Percentiles rank a stretch among this genome's conserved stretches.
phyloP scores from a whole-genome alignment of 139 green algal species.

The Pleodorina starrii region DNA sequence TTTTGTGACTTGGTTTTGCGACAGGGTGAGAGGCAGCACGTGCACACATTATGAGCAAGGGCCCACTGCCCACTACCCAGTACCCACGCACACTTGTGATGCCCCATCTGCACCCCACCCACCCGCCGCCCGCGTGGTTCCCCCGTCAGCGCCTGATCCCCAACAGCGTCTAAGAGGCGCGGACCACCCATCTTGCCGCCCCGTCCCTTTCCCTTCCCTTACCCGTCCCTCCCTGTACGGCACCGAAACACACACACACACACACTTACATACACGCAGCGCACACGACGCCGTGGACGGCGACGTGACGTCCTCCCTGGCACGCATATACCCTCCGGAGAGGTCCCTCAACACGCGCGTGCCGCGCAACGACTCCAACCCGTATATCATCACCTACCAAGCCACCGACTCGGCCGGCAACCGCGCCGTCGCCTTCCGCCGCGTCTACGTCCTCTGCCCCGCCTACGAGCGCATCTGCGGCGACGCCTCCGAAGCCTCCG shows the following conservation, averaged over 20 bases:
- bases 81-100: not conserved
- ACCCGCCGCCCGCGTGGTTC: too few relatives aligned
- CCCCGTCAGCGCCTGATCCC: too few relatives aligned
- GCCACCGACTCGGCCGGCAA: conserved; percentile 34
- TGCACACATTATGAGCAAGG: too few relatives aligned
- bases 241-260: too few relatives aligned
- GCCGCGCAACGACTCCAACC: not conserved
- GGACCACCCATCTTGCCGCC: too few relatives aligned
- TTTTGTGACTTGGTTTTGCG: too few relatives aligned
- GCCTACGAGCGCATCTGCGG: not conserved
- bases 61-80: not conserved
- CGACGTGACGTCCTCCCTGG: not conserved
- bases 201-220: too few relatives aligned
- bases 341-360: conserved; percentile 2
- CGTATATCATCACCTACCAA: conserved; percentile 40
- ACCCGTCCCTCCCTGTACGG: too few relatives aligned
- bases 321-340: not conserved
- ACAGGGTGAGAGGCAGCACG: too few relatives aligned
- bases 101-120: not conserved
- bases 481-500: too few relatives aligned
- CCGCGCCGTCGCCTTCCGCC: conserved; percentile 36
- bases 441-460: conserved; percentile 40
- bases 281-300: conserved; percentile 39
- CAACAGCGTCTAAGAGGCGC: too few relatives aligned
- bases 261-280: too few relatives aligned